These are phyloP conservation scores for Pyropia yezoensis DNA, from an alignment of 23 red algal genomes.

Conservation along the genomic window DNA sequence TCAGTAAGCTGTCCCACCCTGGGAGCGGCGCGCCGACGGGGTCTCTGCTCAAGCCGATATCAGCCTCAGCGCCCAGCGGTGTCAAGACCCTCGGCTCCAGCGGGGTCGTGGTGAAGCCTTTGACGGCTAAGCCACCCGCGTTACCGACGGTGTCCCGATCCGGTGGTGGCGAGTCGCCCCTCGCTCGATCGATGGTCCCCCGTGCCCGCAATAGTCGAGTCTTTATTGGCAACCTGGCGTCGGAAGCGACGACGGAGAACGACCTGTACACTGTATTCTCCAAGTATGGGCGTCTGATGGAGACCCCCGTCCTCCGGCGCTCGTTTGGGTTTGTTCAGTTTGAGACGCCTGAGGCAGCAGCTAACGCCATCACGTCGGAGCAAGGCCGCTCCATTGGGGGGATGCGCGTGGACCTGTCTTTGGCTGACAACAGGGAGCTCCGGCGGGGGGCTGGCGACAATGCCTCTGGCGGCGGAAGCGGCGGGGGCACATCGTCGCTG, in stretches of 20 bases:
- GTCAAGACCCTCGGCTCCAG: no score
- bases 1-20: no score
- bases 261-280: slow-evolving; percentile 76
- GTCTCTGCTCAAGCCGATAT: no score
- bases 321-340: slow-evolving; percentile 95
- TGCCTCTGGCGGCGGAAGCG: slow-evolving; percentile 1
- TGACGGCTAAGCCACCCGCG: no score
- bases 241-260: slow-evolving; percentile 46
- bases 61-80: no score
- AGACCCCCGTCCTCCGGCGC: slow-evolving; percentile 80
- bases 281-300: slow-evolving; percentile 88
- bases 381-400: slow-evolving; percentile 80
- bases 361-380: slow-evolving; percentile 55
- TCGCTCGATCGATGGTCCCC: no score
- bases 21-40: no score
- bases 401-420: slow-evolving; percentile 65
- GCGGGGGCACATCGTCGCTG: neutral
- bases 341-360: slow-evolving; percentile 51
- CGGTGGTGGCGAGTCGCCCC: no score
- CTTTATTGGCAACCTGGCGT: slow-evolving; percentile 94
- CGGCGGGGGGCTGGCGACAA: slow-evolving; percentile 29
- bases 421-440: slow-evolving; percentile 76
- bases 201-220: slow-evolving; percentile 45
- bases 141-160: no score
- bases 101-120: no score